Conservation (phyloP, 306 rosid species). For the Cucumis hystrix region DNA sequence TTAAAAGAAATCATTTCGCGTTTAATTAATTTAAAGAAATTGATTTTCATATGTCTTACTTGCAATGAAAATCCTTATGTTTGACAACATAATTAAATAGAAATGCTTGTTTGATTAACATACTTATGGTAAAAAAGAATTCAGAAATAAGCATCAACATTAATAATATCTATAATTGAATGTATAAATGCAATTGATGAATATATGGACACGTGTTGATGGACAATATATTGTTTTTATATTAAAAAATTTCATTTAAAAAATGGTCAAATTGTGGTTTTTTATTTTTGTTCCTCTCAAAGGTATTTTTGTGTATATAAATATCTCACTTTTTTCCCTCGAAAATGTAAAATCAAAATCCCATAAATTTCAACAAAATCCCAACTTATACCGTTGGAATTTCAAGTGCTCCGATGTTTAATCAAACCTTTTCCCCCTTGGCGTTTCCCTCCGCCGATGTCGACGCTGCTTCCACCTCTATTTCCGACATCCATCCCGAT, state of each 20-base stretch:
- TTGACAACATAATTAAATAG: no score
- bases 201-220: not conserved
- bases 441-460: not conserved
- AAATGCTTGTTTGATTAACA: no score
- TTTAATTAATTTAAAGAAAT: no score
- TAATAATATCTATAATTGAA: no score
- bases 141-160: no score
- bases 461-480: slow-evolving; percentile 8
- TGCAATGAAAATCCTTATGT: no score
- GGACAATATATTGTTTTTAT: not conserved
- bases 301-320: not conserved
- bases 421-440: not conserved
- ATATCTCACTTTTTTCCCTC: not conserved
- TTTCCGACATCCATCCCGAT: slow-evolving; percentile 46
- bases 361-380: not conserved
- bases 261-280: not conserved
- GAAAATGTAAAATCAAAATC: not conserved
- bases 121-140: no score
- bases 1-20: no score
- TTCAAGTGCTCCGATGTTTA: not conserved
- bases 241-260: no score
- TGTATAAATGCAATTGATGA: no score
- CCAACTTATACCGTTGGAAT: not conserved
- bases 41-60: no score
- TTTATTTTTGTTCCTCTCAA: not conserved